phyloP scores from a whole-genome alignment of 1,139 yeast genomes.

The Suhomyces atakaporum region DNA sequence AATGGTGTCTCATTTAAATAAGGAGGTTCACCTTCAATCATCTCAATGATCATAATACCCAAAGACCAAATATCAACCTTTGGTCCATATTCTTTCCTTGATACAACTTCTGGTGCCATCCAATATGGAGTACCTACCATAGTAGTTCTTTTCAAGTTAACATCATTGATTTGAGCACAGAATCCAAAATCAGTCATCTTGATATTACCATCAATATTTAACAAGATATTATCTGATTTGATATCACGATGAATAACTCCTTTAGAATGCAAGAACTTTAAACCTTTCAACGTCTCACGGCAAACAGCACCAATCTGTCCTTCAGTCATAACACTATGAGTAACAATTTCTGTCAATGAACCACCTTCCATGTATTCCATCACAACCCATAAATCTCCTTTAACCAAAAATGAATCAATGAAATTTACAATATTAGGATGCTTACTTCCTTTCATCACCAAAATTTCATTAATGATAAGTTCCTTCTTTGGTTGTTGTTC shows the following conservation, averaged over 20 bases:
- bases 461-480: slow-evolving; percentile 82
- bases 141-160: slow-evolving; percentile 84
- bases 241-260: slow-evolving; percentile 97
- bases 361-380: slow-evolving; percentile 99
- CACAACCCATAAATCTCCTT: slow-evolving; percentile 86
- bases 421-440: slow-evolving; percentile 93
- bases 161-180: slow-evolving; percentile 94
- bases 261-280: slow-evolving; percentile 83
- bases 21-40: slow-evolving; percentile 99
- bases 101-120: slow-evolving; percentile 99
- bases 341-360: slow-evolving; percentile 90
- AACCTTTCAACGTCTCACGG: slow-evolving; percentile 83
- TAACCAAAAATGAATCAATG: slow-evolving; percentile 76
- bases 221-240: slow-evolving; percentile 87
- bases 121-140: slow-evolving; percentile 99
- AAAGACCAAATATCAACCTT: slow-evolving; percentile 97
- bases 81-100: slow-evolving; percentile 92
- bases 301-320: slow-evolving; percentile 98
- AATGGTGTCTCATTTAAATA: slow-evolving; percentile 93
- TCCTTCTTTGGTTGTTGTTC: slow-evolving; percentile 96
- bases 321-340: slow-evolving; percentile 93
- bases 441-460: slow-evolving; percentile 90
- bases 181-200: slow-evolving; percentile 89
- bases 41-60: slow-evolving; percentile 96
- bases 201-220: slow-evolving; percentile 82